Percentiles rank a stretch among this genome's conserved stretches.
Evolutionary conservation across 768 basidiomycete genomes (phyloP).

Genomic region (Gelatoporia subvermispora): DNA sequence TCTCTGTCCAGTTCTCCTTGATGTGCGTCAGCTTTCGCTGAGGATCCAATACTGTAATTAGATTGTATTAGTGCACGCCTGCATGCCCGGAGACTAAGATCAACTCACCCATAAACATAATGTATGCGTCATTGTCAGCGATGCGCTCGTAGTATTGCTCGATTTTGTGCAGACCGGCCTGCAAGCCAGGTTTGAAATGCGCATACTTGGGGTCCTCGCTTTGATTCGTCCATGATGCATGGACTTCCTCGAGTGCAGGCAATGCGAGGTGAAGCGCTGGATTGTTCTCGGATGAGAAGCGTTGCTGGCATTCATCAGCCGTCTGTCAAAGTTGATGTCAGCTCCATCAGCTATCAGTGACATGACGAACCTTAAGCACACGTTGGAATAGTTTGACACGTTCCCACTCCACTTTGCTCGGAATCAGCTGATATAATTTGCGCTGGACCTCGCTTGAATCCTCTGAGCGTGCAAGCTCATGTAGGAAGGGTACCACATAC

Average conservation of each 20-base stretch:
- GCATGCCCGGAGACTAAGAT: too few relatives aligned
- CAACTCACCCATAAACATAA: slow-evolving; percentile 30
- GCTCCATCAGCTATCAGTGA: not conserved
- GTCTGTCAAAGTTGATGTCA: slow-evolving; percentile 15
- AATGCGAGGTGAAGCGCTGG: slow-evolving; percentile 24
- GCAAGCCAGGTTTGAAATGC: slow-evolving; percentile 18
- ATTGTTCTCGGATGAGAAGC: slow-evolving; percentile 23
- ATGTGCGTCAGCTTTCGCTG: slow-evolving; percentile 7
- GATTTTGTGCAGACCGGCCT: slow-evolving; percentile 27
- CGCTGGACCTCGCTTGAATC: too few relatives aligned
- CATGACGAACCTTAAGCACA: slow-evolving; percentile 15
- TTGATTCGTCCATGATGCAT: slow-evolving; percentile 20
- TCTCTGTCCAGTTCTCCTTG: slow-evolving; percentile 13
- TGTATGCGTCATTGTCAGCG: too few relatives aligned
- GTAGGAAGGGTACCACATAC: slow-evolving; percentile 20
- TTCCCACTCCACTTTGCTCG: too few relatives aligned
- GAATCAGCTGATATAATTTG: slow-evolving; percentile 13
- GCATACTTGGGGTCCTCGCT: slow-evolving; percentile 9
- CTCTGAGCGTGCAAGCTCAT: slow-evolving; percentile 15
- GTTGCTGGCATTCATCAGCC: slow-evolving; percentile 28
- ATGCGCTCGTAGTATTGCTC: slow-evolving; percentile 32
- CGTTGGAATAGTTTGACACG: slow-evolving; percentile 12
- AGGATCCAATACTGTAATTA: slow-evolving; percentile 15
- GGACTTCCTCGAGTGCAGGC: slow-evolving; percentile 25
- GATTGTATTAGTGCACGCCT: too few relatives aligned